Evolutionary conservation across 73 alveolate species (phyloP).

Genomic region (Paramecium sexaurelia): DNA sequence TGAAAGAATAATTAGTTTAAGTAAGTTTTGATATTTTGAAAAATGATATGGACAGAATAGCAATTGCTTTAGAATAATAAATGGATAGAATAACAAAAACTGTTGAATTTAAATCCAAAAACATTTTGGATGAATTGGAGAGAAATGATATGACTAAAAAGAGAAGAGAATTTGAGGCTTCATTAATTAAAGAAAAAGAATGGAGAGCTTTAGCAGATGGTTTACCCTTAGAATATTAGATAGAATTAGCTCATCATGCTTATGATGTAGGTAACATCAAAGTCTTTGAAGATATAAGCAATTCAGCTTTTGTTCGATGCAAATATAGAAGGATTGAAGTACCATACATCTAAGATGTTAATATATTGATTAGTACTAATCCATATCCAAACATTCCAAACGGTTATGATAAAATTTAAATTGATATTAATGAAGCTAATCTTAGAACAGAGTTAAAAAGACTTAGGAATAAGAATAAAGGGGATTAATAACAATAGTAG

Average conservation of each 20-base stretch:
- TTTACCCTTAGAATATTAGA: constrained; percentile 95
- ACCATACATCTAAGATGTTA: constrained; percentile 93
- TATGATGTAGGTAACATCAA: constrained; percentile 75
- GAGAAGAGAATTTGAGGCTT: constrained; percentile 86
- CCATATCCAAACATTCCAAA: constrained; percentile 95
- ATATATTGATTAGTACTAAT: constrained; percentile 88
- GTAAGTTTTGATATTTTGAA: constrained; percentile 84
- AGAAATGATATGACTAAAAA: constrained; percentile 89
- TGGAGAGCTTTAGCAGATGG: constrained; percentile 89
- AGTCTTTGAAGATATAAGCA: constrained; percentile 54
- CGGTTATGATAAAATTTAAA: constrained; percentile 94
- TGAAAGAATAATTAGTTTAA: constrained; percentile 81
- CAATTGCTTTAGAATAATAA: constrained; percentile 91
- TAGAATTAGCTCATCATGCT: constrained; percentile 89
- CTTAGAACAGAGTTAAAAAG: constrained; percentile 86
- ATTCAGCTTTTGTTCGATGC: constrained; percentile 84
- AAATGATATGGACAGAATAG: constrained; percentile 88
- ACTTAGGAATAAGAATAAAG: constrained; percentile 69
- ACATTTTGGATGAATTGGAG: constrained; percentile 82
- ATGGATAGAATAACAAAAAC: constrained; percentile 87
- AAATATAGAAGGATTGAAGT: constrained; percentile 94
- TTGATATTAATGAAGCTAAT: constrained; percentile 91
- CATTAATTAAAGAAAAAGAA: constrained; percentile 89
- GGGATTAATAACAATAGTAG: constrained; percentile 60
- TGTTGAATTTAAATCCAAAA: constrained; percentile 70